These are phyloP conservation scores for Babesia ovata DNA, from an alignment of 169 alveolate species.

Conservation along the genomic window DNA sequence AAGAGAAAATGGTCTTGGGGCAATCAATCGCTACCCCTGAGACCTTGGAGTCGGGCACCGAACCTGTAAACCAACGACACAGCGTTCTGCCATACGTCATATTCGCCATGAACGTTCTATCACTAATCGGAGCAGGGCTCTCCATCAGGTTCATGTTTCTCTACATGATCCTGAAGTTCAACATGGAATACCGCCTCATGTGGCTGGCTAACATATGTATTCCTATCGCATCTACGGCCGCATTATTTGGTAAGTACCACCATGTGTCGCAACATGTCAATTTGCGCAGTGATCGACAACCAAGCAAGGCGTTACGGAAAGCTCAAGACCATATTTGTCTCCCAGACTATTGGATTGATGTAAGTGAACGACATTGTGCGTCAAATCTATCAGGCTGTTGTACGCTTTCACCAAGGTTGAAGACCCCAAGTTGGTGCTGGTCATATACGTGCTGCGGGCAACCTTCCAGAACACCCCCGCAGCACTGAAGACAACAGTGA, in stretches of 20 bases:
- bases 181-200: slow-evolving; percentile 32
- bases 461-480: slow-evolving; percentile 60
- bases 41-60: not conserved
- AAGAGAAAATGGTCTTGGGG: slow-evolving; percentile 3
- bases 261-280: not conserved
- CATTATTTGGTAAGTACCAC: slow-evolving; percentile 30
- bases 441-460: slow-evolving; percentile 30
- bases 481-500: slow-evolving; percentile 50
- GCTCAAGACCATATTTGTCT: slow-evolving; percentile 30
- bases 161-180: slow-evolving; percentile 40
- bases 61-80: slow-evolving; percentile 9
- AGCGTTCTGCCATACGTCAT: slow-evolving; percentile 40
- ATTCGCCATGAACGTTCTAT: slow-evolving; percentile 32
- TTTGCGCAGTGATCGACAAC: slow-evolving; percentile 47
- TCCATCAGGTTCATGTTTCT: slow-evolving; percentile 59
- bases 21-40: not conserved
- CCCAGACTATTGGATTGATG: slow-evolving; percentile 40
- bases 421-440: slow-evolving; percentile 13
- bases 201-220: slow-evolving; percentile 45
- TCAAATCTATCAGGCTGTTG: slow-evolving; percentile 13
- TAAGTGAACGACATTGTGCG: slow-evolving; percentile 10
- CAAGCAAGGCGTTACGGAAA: slow-evolving; percentile 43
- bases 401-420: slow-evolving; percentile 21
- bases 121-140: slow-evolving; percentile 58
- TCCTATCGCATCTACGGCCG: slow-evolving; percentile 42